These are phyloP conservation scores for Carpediemonas membranifera DNA, from an alignment of 78 protist species.

Conservation along the genomic window DNA sequence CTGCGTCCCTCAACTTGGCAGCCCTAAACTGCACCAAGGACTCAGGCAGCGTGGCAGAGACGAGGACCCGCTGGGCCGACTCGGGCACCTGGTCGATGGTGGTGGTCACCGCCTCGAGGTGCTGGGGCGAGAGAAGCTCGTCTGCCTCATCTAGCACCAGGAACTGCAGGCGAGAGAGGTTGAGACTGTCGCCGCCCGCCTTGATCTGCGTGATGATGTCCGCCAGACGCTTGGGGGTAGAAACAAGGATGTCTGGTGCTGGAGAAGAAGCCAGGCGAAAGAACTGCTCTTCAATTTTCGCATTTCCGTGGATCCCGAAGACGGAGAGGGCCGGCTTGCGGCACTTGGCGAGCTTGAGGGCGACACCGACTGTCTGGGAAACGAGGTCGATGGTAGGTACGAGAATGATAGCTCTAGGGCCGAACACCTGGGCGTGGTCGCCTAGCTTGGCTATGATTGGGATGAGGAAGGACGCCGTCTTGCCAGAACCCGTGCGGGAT, in stretches of 20 bases:
- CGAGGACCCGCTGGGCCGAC: slow-evolving; percentile 68
- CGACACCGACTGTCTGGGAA: slow-evolving; percentile 77
- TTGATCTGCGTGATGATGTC: slow-evolving; percentile 61
- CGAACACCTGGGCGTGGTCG: slow-evolving; percentile 36
- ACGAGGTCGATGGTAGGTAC: slow-evolving; percentile 95
- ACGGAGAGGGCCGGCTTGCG: too few relatives aligned
- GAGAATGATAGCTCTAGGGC: slow-evolving; percentile 71
- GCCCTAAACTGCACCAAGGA: slow-evolving; percentile 69
- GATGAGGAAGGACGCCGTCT: slow-evolving; percentile 84
- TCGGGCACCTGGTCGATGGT: slow-evolving; percentile 54
- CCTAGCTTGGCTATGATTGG: slow-evolving; percentile 80
- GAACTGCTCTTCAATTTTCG: slow-evolving; percentile 54
- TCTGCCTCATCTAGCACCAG: slow-evolving; percentile 80
- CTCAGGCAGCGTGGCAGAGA: slow-evolving; percentile 93
- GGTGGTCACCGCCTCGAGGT: slow-evolving; percentile 22
- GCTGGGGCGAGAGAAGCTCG: neutral
- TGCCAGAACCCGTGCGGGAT: slow-evolving; percentile 97
- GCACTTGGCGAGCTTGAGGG: slow-evolving; percentile 75
- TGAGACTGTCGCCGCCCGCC: slow-evolving; percentile 49
- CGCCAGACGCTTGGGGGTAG: slow-evolving; percentile 83
- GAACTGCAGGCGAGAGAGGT: too few relatives aligned
- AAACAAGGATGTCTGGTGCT: slow-evolving; percentile 81
- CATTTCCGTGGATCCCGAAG: slow-evolving; percentile 43
- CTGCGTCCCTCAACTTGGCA: slow-evolving; percentile 37
- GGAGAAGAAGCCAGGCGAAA: slow-evolving; percentile 46